Percentiles rank a stretch among this genome's conserved stretches.
These are phyloP conservation scores for Triticum urartu DNA, from an alignment of 176 grass and related monocot species.

Conservation along the genomic window DNA sequence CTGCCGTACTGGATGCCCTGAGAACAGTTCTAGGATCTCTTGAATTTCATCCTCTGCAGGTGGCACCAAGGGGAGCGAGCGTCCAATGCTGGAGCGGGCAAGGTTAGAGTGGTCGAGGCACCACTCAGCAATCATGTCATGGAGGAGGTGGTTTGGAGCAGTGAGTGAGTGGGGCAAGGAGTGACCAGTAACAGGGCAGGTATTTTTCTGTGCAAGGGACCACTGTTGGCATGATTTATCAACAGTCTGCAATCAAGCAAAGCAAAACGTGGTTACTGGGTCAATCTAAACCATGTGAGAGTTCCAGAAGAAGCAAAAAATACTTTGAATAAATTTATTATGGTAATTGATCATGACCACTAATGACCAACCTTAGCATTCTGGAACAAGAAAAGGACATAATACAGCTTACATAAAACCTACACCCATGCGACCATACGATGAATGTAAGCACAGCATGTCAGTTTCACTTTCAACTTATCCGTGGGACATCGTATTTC, in stretches of 20 bases:
- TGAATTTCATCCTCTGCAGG: conserved; percentile 39
- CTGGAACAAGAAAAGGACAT: neutral
- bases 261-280: conserved; percentile 4
- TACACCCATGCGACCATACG: neutral
- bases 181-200: conserved; percentile 15
- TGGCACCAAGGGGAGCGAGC: neutral
- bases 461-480: neutral
- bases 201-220: neutral
- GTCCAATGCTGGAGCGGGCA: neutral
- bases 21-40: conserved; percentile 27
- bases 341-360: neutral
- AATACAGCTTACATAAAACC: neutral
- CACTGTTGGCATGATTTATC: conserved; percentile 21
- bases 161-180: conserved; percentile 24
- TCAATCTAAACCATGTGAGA: conserved; percentile 8
- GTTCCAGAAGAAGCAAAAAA: conserved; percentile 1
- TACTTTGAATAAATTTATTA: neutral
- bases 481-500: neutral
- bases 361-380: conserved; percentile 4
- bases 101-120: conserved; percentile 14
- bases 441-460: neutral
- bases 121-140: conserved; percentile 49
- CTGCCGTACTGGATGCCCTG: conserved; percentile 21
- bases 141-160: conserved; percentile 37
- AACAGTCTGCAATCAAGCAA: conserved; percentile 35